Conservation (phyloP, 257 asterid species). For the Orobanche coerulescens region DNA sequence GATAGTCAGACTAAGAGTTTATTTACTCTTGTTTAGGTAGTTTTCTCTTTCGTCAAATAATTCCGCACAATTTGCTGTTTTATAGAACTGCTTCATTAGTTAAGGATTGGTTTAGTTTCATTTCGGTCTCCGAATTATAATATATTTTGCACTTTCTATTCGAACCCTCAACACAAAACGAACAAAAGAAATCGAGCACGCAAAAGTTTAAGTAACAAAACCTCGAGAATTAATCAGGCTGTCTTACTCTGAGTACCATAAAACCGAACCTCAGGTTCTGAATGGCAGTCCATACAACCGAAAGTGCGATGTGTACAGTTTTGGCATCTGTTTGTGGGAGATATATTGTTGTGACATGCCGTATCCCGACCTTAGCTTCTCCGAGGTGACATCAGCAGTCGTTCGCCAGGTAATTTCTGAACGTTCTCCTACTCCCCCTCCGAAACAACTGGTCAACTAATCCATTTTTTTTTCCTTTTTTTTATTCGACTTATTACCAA, state of each 20-base stretch:
- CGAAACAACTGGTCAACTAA: not conserved
- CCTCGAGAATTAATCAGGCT: not conserved
- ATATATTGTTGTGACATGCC: slow-evolving; percentile 94
- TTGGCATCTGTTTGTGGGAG: slow-evolving; percentile 85
- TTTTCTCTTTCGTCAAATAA: not conserved
- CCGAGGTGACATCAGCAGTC: slow-evolving; percentile 86
- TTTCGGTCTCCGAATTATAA: too few species aligned
- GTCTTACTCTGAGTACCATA: not conserved
- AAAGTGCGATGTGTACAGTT: slow-evolving; percentile 81
- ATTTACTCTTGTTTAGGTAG: not conserved
- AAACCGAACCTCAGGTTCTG: slow-evolving; percentile 44
- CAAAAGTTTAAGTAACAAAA: too few species aligned
- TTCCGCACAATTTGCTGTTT: not conserved
- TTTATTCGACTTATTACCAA: not conserved
- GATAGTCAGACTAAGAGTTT: too few species aligned
- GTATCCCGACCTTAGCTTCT: slow-evolving; percentile 84
- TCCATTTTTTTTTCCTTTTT: not conserved
- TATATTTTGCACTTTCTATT: too few species aligned
- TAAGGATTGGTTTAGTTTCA: too few species aligned
- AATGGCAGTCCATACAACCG: slow-evolving; percentile 72
- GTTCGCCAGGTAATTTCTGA: slow-evolving; percentile 77
- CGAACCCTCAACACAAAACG: too few species aligned
- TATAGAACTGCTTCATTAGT: too few species aligned
- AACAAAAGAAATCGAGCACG: too few species aligned
- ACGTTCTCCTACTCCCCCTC: not conserved